Base-by-base conservation (phyloP, 768 basidiomycete species). In the Mycena metata region DNA sequence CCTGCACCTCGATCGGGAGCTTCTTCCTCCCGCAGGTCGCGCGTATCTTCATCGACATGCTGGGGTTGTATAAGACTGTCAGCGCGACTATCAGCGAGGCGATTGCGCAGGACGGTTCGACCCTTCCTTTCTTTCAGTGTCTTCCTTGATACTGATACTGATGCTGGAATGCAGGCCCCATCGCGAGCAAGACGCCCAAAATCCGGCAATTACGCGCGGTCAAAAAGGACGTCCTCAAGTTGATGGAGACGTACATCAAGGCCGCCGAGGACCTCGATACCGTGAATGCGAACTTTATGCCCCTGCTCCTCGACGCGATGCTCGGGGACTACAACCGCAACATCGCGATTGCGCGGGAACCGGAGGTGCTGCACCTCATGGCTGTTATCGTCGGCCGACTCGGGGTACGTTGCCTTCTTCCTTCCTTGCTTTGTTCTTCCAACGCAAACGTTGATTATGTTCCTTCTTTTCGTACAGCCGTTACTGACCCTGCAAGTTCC, bases 331-430 rank as follows among this genome's bases (percentile, higher is more conserved):
- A 99, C 81, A 92, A 89, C 76, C 90, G 92, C 67, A 99, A 99
- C 76, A 93, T 98, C 1, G 93, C 98, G 5, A 87, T 91, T 23
- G 96, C 98, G 15, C 84, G 98, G 63, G 98, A 99, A 75, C 96
- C 98, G 2, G 98, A 99, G 79, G 98, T 99, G 0, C 82, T 99
- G 68, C 96, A 98, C 77, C 93, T 98, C 55, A 97, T 98, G 93
- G 93, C 96, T 24, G 96, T 96, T 15, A 98, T 99, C 73, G 95
- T 93, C 33, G 83, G 85, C 26, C 89, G 94, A 63, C 88, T 99
- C 30, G 96, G 94, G 66, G 96, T 98, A 80, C 79, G 93, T 87
- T 45, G 55, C 7, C 41, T 26, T 58, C 26, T n/a, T 52, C 54
- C 21, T 62, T 26, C 57, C 26, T n/a, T 52, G 54, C 21, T 62